Percentiles rank a stretch among this genome's conserved stretches.
Evolutionary conservation across 495 filamentous ascomycete species (phyloP).

Genomic region (Glonium stellatum): DNA sequence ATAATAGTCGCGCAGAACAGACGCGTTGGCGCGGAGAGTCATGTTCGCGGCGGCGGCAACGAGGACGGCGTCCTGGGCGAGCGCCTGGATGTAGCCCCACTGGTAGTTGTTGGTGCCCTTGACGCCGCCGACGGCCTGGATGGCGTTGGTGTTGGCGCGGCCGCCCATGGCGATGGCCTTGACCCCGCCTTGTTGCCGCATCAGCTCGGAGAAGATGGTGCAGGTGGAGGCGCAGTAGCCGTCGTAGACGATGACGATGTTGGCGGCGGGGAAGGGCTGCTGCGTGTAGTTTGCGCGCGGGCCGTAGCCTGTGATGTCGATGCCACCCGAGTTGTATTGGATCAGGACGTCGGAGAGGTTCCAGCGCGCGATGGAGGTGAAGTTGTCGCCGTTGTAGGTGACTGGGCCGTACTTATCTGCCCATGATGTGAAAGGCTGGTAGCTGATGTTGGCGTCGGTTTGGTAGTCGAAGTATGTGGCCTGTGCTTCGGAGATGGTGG

Average conservation of each 20-base stretch:
- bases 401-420: slow-evolving; percentile 26
- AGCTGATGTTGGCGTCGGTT: slow-evolving; percentile 13
- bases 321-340: slow-evolving; percentile 12
- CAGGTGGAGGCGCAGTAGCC: slow-evolving; percentile 62
- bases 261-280: slow-evolving; percentile 27
- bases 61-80: slow-evolving; percentile 5
- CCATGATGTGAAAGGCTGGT: slow-evolving; percentile 22
- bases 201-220: slow-evolving; percentile 51
- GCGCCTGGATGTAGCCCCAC: slow-evolving; percentile 18
- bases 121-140: slow-evolving; percentile 57
- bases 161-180: slow-evolving; percentile 57
- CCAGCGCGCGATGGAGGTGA: slow-evolving; percentile 23
- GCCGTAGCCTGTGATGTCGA: slow-evolving; percentile 34
- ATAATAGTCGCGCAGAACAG: slow-evolving; percentile 8
- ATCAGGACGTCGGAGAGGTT: slow-evolving; percentile 22
- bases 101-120: slow-evolving; percentile 42
- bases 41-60: not conserved
- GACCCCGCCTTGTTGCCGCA: slow-evolving; percentile 50
- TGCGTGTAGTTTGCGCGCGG: slow-evolving; percentile 36
- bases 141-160: slow-evolving; percentile 47
- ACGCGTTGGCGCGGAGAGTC: too few relatives aligned
- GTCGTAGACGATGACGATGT: slow-evolving; percentile 41
- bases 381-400: slow-evolving; percentile 20
- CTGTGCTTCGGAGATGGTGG: slow-evolving; percentile 3
- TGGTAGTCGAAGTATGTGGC: slow-evolving; percentile 23